Base-by-base conservation (phyloP, 108 stramenopile genomes). In the Fistulifera pelliculosa region DNA sequence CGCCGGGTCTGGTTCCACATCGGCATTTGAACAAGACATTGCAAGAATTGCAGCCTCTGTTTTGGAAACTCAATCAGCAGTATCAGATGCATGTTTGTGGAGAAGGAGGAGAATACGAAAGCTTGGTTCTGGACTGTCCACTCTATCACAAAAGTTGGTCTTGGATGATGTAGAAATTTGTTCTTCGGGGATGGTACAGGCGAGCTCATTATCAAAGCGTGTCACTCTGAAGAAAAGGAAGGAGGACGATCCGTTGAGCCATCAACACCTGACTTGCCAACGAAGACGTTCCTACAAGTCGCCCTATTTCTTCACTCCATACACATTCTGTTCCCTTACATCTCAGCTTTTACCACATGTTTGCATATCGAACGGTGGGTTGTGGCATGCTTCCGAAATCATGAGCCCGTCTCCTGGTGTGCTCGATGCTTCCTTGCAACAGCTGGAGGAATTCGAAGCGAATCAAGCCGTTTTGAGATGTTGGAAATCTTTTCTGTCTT, bases 51-150 rank as follows among this genome's bases (percentile, higher is more conserved):
- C 57, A 70, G 24, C 57, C 71, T 45, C 27, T 49, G 14, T 63
- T 60, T 21, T 67, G 83, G 28, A 58, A 59, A 17, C 61, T 96
- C 54, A 61, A 96, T 47, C 65, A 85, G 12, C 75, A 64, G 27
- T 97, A 71, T 67, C 95, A 87, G 21, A 90, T 99, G 59, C 90
- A 97, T 69, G 72, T 94, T 0, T 94, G 90, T 25, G 98, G 98
- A 17, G 98, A 99, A 56, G 98, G 97, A 8, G 98, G 97, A 3
- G 98, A 99, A 73, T 99, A 97, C 73, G 98, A 99, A 71, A 93
- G 94, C 0, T 59, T 99, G 23, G 93, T 94, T 15, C 42, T 95
- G 44, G 95, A 97, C 77, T 92, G 83, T 58, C 85, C 91, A 1
- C 79, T 96, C 42, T 65, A 68, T 51, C 66, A 81, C 45, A 79